Evolutionary conservation across 306 rosid genomes (phyloP), one percentile per base, ranked within the genome.

Genomic region (Astragalus membranaceus): DNA sequence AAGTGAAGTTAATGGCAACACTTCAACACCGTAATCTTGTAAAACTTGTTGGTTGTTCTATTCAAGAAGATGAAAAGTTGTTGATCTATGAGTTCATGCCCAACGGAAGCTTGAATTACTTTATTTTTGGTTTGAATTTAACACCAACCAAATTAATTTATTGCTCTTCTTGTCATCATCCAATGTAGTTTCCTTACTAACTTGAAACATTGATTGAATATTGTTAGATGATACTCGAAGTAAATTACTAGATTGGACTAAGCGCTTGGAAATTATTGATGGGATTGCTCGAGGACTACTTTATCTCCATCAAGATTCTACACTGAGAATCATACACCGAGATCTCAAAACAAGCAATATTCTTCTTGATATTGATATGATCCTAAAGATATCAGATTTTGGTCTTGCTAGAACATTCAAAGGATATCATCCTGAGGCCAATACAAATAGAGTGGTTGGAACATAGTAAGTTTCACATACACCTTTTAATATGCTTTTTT

Each of bases 1-100:
- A 70, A 70, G 66, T 70, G 0, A 70, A 3, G 58, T 70, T 70
- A 36, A 56, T 70, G 75, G 75, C 58, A 16, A 70, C 13, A 16
- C 75, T 70, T 70, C 75, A 71, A 6, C 58, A 71, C n/a, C 67
- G 75, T 3, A 71, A 46, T 44, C 75, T 71, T 57, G 58, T 33
- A 7, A 71, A 71, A 71, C 76, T 71, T 71, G 67, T 58, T 15
- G 67, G 67, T 14, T 71, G 59, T 16, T 57, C 67, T 15, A 11
- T 72, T 72, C 39, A 72, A 0, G 50, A 33, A 46, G 37, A 72
- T 8, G 68, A 72, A 48, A 72, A 59, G 50, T 0, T 72, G 2
- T 16, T 72, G 68, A 47, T 58, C 39, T 72, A 58, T 12, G 68
- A 72, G 35, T 47, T 58, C 49, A 59, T 72, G 76, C 60, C 76